phyloP scores from a whole-genome alignment of 2,329 filamentous ascomycete genomes.

The Aspergillus clavatus region DNA sequence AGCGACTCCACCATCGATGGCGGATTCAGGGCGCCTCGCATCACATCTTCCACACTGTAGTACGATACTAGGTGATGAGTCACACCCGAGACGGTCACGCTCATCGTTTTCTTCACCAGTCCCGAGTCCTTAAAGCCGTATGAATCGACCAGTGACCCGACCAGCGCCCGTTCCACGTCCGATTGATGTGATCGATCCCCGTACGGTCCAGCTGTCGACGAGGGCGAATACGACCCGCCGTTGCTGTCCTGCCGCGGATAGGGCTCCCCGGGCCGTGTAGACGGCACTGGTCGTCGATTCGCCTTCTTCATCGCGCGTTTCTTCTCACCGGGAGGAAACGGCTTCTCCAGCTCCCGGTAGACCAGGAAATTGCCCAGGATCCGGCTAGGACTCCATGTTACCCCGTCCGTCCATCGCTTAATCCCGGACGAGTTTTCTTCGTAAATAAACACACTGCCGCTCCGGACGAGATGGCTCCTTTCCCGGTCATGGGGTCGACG shows the following conservation, averaged over 20 bases:
- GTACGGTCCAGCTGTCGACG: slow-evolving; percentile 31
- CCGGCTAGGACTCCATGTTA: slow-evolving; percentile 84
- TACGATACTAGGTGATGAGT: slow-evolving; percentile 86
- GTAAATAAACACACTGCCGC: slow-evolving; percentile 85
- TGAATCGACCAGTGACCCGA: slow-evolving; percentile 82
- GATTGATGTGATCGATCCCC: slow-evolving; percentile 39
- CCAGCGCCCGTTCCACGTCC: slow-evolving; percentile 55
- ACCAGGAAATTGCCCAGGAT: slow-evolving; percentile 81
- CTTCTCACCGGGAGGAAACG: slow-evolving; percentile 77
- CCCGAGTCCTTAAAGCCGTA: slow-evolving; percentile 81
- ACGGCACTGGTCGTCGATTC: slow-evolving; percentile 42
- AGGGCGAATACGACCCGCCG: slow-evolving; percentile 37
- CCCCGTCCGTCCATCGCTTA: slow-evolving; percentile 89
- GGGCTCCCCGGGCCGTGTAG: slow-evolving; percentile 49
- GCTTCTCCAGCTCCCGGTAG: slow-evolving; percentile 74
- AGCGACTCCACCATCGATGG: slow-evolving; percentile 54
- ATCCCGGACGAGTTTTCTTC: slow-evolving; percentile 87
- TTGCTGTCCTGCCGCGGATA: slow-evolving; percentile 44
- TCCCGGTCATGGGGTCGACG: slow-evolving; percentile 84
- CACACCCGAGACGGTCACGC: slow-evolving; percentile 66
- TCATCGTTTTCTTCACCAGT: slow-evolving; percentile 89
- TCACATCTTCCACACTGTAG: slow-evolving; percentile 77
- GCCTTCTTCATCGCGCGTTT: slow-evolving; percentile 73
- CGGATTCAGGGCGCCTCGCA: slow-evolving; percentile 53
- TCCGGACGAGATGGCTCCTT: slow-evolving; percentile 68